Base-by-base conservation (phyloP, 352 stramenopile genomes). In the Phytophthora macrochlamydospora region DNA sequence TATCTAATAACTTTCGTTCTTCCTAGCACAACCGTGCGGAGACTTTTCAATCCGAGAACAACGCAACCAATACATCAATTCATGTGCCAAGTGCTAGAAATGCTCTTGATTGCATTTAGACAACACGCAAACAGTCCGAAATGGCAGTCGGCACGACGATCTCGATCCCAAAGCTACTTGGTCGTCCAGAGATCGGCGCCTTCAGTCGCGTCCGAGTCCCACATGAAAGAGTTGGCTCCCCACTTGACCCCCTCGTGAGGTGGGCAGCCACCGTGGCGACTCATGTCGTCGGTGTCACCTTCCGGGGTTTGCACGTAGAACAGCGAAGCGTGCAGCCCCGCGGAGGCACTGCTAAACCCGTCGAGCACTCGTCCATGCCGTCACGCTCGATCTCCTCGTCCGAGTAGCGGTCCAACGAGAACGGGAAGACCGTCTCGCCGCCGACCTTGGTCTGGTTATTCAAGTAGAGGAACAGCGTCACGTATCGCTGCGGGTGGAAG, bases 381-480 rank as follows among this genome's bases (percentile, higher is more conserved):
- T 71, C 75, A 44, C 88, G 85, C 38, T 88, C 65, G 49, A 96
- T 94, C 13, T 67, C 45, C 42, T 92, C 83, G 45, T 91, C 75
- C 50, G 65, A 89, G 63, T 83, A 92, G 11, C 85, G 72, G 31
- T 94, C 89, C 13, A 87, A 63, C 49, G 87, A 94, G 70, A 87
- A 89, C n/a, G 87, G 97, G 77, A 99, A 99, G n/a, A 99, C 93
- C 0, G 97, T 99, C 75, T 99, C 93, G 31, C 97, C 97, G 13
- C 97, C 97, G 18, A 92, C 51, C 63, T 98, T 94, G 54, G 89
- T 91, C 54, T 99, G 89, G 71, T 98, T 96, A 73, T 91, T 98
- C 38, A 99, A 77, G 77, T 99, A 99, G 56, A 98, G 83, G 69
- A 99, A 98, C 4, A 99, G 75, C 51, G 97, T 99, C 18, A 96